Evolutionary conservation across 2,329 filamentous ascomycete genomes (phyloP).

Genomic region (Cladosporium sp.): DNA sequence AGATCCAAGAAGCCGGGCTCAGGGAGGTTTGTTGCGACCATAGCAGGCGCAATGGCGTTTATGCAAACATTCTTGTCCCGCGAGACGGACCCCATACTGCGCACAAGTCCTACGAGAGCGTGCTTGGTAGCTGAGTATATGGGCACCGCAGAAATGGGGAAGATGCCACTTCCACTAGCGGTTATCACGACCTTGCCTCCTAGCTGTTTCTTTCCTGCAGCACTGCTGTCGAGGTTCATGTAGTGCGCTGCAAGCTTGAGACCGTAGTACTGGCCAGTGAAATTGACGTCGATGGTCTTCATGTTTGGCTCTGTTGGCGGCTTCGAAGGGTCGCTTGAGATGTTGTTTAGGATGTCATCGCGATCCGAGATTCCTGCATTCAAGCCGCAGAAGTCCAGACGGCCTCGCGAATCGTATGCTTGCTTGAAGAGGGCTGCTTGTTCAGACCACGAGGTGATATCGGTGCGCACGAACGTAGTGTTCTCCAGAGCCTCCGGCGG

Average conservation of each 20-base stretch:
- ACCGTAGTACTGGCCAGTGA: conserved; percentile 33
- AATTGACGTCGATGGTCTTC: conserved; percentile 32
- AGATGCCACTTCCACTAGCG: conserved; percentile 31
- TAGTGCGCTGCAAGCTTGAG: conserved; percentile 37
- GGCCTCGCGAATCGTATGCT: conserved; percentile 22
- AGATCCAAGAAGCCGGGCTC: conserved; percentile 35
- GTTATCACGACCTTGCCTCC: conserved; percentile 34
- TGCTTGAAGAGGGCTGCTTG: conserved; percentile 23
- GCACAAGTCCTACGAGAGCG: conserved; percentile 38
- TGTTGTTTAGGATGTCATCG: conserved; percentile 31
- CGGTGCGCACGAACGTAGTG: conserved; percentile 33
- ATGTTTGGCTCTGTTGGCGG: conserved; percentile 32
- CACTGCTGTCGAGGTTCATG: conserved; percentile 24
- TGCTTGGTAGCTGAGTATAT: conserved; percentile 43
- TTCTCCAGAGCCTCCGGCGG: conserved; percentile 27
- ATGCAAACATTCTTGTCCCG: conserved; percentile 34
- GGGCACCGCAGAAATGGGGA: conserved; percentile 31
- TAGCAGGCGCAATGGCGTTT: conserved; percentile 39
- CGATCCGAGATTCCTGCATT: conserved; percentile 35
- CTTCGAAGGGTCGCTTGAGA: conserved; percentile 17
- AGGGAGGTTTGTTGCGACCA: conserved; percentile 37
- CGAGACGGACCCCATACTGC: conserved; percentile 33
- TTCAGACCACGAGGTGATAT: conserved; percentile 28
- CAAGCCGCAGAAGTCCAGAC: conserved; percentile 30
- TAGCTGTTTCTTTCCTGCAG: conserved; percentile 16